Base-by-base conservation (phyloP, 768 basidiomycete genomes). In the Gautieria morchelliformis region DNA sequence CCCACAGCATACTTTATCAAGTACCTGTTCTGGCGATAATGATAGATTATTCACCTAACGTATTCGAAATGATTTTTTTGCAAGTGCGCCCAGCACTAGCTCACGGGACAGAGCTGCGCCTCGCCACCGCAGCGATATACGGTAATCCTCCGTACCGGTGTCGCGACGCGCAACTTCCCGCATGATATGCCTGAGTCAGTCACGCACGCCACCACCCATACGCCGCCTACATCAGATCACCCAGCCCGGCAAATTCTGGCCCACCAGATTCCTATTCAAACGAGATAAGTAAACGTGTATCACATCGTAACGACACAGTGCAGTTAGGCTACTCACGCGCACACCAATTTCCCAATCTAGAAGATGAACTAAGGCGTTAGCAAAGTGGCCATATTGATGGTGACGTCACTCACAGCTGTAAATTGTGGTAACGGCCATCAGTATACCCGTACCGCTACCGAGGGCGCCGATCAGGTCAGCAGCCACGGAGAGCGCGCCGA, bases 361-460 rank as follows among this genome's bases (percentile, higher is more conserved):
- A 22, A 27, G 22, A 12, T 17, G 15, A 11, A 39, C 32, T 35
- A 17, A 58, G 46, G 40, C 11, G 54, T n/a, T 50, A 45, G 59
- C 8, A 4, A 20, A 2, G 15, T 15, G 19, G 3, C 33, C 58
- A 47, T 52, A 30, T 54, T 59, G 52, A 56, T 48, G 46, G 58
- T 22, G 64, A 51, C 17, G 53, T 35, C 54, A 81, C 84, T 67
- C 67, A 85, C 84, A 92, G 71, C 90, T 87, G 71, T 96, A 96
- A 71, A 97, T 96, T 67, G 93, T 97, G 22, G 95, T 96, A 52
- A 95, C 93, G 33, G 93, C 93, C 92, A 97, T 94, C 62, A 97
- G 76, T 67, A 96, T 96, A 78, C 92, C 91, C 5, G 91, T 94
- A 48, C 93, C 93, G 65, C 89, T 92, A 11, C 94, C 94, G 59